Evolutionary conservation across 352 stramenopile genomes (phyloP).

Genomic region (Phytophthora citricola): DNA sequence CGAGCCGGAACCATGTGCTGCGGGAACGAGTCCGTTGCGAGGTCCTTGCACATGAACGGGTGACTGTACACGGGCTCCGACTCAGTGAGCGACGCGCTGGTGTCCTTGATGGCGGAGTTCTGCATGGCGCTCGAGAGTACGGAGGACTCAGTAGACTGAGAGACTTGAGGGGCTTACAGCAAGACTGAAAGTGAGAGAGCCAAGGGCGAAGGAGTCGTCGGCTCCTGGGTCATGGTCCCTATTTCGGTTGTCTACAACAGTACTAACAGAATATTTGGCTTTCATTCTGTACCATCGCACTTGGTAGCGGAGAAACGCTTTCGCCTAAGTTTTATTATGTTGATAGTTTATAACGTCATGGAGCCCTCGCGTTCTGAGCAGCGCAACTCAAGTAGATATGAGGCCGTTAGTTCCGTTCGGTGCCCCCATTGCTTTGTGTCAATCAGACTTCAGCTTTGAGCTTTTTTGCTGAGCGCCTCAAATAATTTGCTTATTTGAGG

Average conservation of each 20-base stretch:
- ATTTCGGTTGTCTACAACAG: not conserved
- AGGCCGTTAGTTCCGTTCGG: too few relatives aligned
- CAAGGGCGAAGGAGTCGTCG: not conserved
- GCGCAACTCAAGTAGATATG: not conserved
- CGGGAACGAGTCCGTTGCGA: not conserved
- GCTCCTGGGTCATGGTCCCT: not conserved
- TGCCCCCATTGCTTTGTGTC: too few relatives aligned
- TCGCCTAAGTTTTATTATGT: not conserved
- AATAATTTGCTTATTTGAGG: too few relatives aligned
- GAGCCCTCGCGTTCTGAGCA: not conserved
- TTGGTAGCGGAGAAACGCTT: not conserved
- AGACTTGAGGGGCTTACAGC: not conserved
- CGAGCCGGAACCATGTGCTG: not conserved
- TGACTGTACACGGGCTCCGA: constrained; percentile 1
- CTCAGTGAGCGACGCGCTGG: not conserved
- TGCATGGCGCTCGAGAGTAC: not conserved
- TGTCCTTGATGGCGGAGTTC: not conserved
- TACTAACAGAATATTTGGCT: not conserved
- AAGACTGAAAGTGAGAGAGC: not conserved
- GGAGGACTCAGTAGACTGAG: not conserved
- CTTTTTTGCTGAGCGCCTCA: too few relatives aligned
- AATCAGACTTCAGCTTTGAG: too few relatives aligned
- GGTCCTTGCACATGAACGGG: not conserved
- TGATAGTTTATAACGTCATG: not conserved
- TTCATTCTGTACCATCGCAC: not conserved